Evolutionary conservation across 2,329 filamentous ascomycete genomes (phyloP), one percentile per base, ranked within the genome.

Genomic region (Trichoderma atroviride): DNA sequence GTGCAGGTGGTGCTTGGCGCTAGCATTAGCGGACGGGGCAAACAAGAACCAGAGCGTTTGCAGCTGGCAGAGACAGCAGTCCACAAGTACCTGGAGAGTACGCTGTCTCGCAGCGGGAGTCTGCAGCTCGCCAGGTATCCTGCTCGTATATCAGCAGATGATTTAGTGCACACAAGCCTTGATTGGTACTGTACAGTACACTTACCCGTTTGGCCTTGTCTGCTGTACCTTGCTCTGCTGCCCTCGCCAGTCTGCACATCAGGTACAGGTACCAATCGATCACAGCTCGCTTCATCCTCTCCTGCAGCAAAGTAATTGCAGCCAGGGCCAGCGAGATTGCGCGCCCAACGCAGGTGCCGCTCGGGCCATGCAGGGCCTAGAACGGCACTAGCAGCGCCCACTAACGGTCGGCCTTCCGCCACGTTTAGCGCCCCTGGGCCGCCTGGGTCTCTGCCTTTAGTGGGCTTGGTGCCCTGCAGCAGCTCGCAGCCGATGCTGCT

Each of bases 361-460:
- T 67, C 22, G 63, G 63, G 55, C 63, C 63, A 67, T 43, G 40
- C 37, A 67, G 63, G 58, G 63, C 63, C 63, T 67, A 59, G 63
- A 67, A 58, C 63, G 47, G 40, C 63, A 22, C 55, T 67, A 59
- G 63, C 29, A 58, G 55, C 50, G 37, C 40, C 47, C 63, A 58
- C 63, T 56, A 66, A 50, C 47, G 47, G 47, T 50, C 33, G 53
- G 63, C 53, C 53, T 37, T 58, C 56, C 33, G 52, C 63, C 33
- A 66, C 27, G 53, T 50, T 50, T 58, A 59, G 63, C 55, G 43
- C 40, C 33, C 55, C 57, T 35, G 47, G 22, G n/a, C 31, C 27
- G 37, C 35, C 29, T 37, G 33, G n/a, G 55, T 10, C 31, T 33
- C n/a, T 58, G 55, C 10, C 52, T 29, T 29, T 64, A 29, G 61